phyloP scores from a whole-genome alignment of 148 eudicot species.

The Amaranthus cruentus region DNA sequence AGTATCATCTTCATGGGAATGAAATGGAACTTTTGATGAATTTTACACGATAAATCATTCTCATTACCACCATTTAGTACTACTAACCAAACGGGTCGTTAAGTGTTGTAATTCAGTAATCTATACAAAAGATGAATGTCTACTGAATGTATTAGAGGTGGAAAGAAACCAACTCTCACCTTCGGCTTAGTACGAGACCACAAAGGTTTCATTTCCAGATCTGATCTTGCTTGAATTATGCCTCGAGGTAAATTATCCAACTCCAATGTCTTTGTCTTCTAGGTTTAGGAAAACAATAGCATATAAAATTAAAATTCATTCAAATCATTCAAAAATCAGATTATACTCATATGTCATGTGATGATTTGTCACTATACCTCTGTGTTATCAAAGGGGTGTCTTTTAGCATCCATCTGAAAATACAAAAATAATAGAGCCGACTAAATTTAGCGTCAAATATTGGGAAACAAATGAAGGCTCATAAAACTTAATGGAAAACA shows the following conservation, averaged over 20 bases:
- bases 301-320: too few species aligned
- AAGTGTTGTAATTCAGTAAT: neutral
- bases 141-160: neutral
- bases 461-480: too few species aligned
- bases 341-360: too few species aligned
- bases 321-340: neutral
- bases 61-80: too few species aligned
- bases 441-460: neutral
- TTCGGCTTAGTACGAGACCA: slow-evolving; percentile 60
- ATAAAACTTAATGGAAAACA: too few species aligned
- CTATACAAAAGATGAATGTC: neutral
- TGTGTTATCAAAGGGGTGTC: slow-evolving; percentile 46
- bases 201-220: slow-evolving; percentile 77
- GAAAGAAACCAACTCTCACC: slow-evolving; percentile 34
- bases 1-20: neutral
- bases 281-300: neutral
- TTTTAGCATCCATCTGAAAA: slow-evolving; percentile 60
- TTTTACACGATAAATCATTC: too few species aligned
- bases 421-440: slow-evolving; percentile 7
- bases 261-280: slow-evolving; percentile 40
- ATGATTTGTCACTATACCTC: slow-evolving; percentile 40
- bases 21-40: neutral
- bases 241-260: slow-evolving; percentile 74
- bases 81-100: too few species aligned
- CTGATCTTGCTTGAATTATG: slow-evolving; percentile 64